Evolutionary conservation across 345 rosid genomes (phyloP).

Genomic region (Sonneratia alba): DNA sequence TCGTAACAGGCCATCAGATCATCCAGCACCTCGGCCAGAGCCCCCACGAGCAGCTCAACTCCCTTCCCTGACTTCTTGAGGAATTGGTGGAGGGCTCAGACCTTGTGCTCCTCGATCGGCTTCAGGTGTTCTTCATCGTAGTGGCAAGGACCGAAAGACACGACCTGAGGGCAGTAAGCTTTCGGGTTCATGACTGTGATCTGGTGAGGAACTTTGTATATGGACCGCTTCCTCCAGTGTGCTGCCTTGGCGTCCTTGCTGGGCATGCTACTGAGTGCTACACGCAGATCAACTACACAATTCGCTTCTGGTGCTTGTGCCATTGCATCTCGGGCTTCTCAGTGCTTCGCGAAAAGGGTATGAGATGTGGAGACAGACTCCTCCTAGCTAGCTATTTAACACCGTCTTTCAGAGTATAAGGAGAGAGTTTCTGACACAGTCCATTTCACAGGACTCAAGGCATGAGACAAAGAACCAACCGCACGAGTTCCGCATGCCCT

Average conservation of each 20-base stretch:
- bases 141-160: slow-evolving; percentile 31
- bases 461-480: too few relatives aligned
- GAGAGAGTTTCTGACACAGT: too few relatives aligned
- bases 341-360: too few relatives aligned
- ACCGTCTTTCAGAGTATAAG: too few relatives aligned
- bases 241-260: background rate
- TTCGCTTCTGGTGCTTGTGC: too few relatives aligned
- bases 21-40: background rate
- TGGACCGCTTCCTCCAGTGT: slow-evolving; percentile 27
- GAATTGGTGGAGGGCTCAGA: background rate
- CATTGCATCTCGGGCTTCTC: too few relatives aligned
- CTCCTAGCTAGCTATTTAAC: too few relatives aligned
- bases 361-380: too few relatives aligned
- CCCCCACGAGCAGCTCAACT: background rate
- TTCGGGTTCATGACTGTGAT: slow-evolving; percentile 21
- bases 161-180: slow-evolving; percentile 31
- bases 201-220: slow-evolving; percentile 26
- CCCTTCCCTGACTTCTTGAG: background rate
- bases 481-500: too few relatives aligned
- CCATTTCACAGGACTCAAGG: too few relatives aligned
- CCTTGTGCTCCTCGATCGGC: slow-evolving; percentile 12
- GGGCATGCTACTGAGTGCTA: too few relatives aligned
- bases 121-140: background rate
- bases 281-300: too few relatives aligned
- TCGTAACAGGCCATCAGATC: background rate